Evolutionary conservation across 768 basidiomycete genomes (phyloP).

Genomic region (Suillus placidus): DNA sequence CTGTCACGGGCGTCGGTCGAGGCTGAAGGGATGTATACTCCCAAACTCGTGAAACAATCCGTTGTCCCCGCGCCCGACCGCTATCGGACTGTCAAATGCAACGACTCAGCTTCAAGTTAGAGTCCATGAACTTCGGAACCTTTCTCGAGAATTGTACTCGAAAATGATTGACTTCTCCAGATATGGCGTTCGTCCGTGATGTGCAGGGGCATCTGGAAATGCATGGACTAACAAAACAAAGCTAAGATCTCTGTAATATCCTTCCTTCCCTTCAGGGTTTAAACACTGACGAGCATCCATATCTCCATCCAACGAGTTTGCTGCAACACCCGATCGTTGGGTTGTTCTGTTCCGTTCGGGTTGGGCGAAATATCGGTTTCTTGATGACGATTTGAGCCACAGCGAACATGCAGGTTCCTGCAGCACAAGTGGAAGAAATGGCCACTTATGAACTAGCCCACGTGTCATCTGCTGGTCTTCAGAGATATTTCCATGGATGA

Average conservation of each 20-base stretch:
- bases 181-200: conserved; percentile 61
- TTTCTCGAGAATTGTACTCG: conserved; percentile 73
- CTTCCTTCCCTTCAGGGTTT: conserved; percentile 82
- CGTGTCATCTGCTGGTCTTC: conserved; percentile 46
- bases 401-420: conserved; percentile 70
- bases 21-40: background rate
- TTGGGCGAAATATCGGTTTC: conserved; percentile 85
- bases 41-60: background rate
- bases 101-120: conserved; percentile 54
- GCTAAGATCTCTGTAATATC: conserved; percentile 76
- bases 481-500: conserved; percentile 63
- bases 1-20: background rate
- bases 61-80: background rate
- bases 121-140: conserved; percentile 77
- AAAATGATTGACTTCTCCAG: conserved; percentile 79
- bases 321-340: conserved; percentile 61
- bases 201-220: conserved; percentile 74
- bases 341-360: conserved; percentile 54
- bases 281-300: conserved; percentile 77
- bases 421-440: conserved; percentile 66
- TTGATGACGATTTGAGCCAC: conserved; percentile 51
- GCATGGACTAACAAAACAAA: conserved; percentile 56
- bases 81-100: conserved; percentile 58
- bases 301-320: conserved; percentile 56
- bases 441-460: conserved; percentile 89